Evolutionary conservation across 2,329 filamentous ascomycete species (phyloP), one percentile per base, ranked within the genome.

Genomic region (Xylariales sp.): DNA sequence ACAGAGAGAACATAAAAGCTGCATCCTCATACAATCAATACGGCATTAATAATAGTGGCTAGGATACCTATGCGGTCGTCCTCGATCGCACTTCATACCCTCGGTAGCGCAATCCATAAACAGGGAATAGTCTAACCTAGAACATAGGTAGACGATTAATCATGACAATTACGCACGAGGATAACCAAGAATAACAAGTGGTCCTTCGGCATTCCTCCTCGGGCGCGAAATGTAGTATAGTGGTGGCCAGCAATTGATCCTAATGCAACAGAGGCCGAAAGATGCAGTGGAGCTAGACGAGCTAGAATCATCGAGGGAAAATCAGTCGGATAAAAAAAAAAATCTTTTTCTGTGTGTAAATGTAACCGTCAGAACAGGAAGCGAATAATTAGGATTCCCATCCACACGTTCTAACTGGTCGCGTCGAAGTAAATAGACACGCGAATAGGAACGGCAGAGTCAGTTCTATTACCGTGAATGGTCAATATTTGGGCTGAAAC

Each of bases 31-130:
- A 45, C 45, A 55, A 62, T 56, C 59, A 52, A 46, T 61, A 62
- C 55, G 53, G 69, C 49, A 67, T 71, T 68, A 67, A 65, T 62
- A 41, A 56, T 67, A 69, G 65, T 49, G 49, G 65, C 67, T 67
- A 41, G 67, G 71, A 69, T 69, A 32, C n/a, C 23, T 45, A 61
- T 60, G 59, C 65, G 55, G 55, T 43, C 59, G 52, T 60, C 34
- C 65, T 53, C 55, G 52, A 30, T 54, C 41, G 5, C 32, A 49
- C 46, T 52, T 41, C 58, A 54, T 57, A 39, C 52, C 32, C 49
- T 62, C 14, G 30, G 36, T 16, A 53, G 54, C 41, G 41, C 8
- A 45, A 32, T 68, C 70, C 63, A 68, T 66, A 66, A 48, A 30
- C 54, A 23, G 46, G 43, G 41, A n/a, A 48, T 23, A 23, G 23